Conservation (phyloP, 2,329 filamentous ascomycete species). For the Microsporum canis region DNA sequence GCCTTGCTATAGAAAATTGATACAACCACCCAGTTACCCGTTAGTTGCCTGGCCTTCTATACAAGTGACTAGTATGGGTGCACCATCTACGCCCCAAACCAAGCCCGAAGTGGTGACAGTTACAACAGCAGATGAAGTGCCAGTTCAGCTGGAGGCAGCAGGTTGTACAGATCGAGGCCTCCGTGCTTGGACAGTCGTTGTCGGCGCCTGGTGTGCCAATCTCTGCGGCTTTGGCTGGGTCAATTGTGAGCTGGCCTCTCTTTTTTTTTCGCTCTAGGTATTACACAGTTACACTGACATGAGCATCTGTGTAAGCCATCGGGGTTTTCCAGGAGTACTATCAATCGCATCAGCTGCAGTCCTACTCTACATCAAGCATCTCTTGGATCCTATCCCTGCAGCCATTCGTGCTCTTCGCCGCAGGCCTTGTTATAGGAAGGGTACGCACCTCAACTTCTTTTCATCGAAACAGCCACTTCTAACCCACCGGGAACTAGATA, state of each 20-base stretch:
- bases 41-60: too few species aligned
- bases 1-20: too few species aligned
- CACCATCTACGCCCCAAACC: too few species aligned
- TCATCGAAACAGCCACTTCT: slow-evolving; percentile 24
- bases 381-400: slow-evolving; percentile 51
- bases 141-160: background rate
- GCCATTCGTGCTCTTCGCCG: slow-evolving; percentile 44
- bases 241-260: slow-evolving; percentile 28
- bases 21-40: too few species aligned
- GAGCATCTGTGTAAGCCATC: slow-evolving; percentile 22
- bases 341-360: slow-evolving; percentile 37
- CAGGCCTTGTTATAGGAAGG: slow-evolving; percentile 20
- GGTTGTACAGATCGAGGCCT: background rate
- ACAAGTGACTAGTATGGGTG: too few species aligned
- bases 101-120: too few species aligned
- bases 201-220: slow-evolving; percentile 37
- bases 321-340: slow-evolving; percentile 52
- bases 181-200: slow-evolving; percentile 35
- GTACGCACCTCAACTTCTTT: background rate
- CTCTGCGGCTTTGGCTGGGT: slow-evolving; percentile 44
- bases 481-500: slow-evolving; percentile 35
- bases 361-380: slow-evolving; percentile 44
- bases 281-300: background rate
- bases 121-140: background rate
- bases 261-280: background rate